Conservation (phyloP, 176 grass and related monocot species). For the Cenchrus purpureus region DNA sequence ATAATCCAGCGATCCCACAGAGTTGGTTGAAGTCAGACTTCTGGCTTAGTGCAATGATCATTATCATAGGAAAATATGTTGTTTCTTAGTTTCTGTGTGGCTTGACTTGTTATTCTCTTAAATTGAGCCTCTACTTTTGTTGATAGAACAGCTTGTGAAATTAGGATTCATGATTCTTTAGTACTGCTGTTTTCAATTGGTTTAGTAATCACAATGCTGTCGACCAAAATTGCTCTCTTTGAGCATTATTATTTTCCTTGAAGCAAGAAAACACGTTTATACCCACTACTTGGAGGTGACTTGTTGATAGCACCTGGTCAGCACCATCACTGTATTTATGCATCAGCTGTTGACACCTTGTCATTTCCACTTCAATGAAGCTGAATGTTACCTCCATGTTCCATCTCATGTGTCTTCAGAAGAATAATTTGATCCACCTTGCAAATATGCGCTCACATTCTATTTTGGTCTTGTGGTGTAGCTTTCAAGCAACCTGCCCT, state of each 20-base stretch:
- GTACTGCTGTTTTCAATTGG: background rate
- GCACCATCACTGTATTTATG: conserved; percentile 9
- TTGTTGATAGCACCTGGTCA: conserved; percentile 25
- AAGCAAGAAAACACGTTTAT: conserved; percentile 23
- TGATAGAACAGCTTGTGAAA: background rate
- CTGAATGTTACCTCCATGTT: conserved; percentile 33
- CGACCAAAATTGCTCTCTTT: background rate
- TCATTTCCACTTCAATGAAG: conserved; percentile 34
- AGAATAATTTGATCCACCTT: conserved; percentile 9
- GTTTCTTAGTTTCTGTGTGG: conserved; percentile 13
- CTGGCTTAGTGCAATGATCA: conserved; percentile 19
- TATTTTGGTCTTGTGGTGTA: conserved; percentile 43
- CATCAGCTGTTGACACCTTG: background rate
- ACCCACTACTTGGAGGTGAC: conserved; percentile 16
- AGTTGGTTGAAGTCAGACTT: conserved; percentile 30
- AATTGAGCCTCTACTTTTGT: conserved; percentile 24
- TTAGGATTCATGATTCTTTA: conserved; percentile 9
- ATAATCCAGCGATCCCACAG: conserved; percentile 1
- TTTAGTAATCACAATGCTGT: background rate
- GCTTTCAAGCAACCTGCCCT: conserved; percentile 41
- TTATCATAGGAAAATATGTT: conserved; percentile 16
- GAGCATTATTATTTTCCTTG: background rate
- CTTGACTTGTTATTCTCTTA: conserved; percentile 14
- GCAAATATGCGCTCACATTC: conserved; percentile 23
- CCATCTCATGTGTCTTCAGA: background rate